Percentiles rank a stretch among this genome's conserved stretches.
These are phyloP conservation scores for Herpetospermum pedunculosum DNA, from an alignment of 306 rosid species.

Conservation along the genomic window DNA sequence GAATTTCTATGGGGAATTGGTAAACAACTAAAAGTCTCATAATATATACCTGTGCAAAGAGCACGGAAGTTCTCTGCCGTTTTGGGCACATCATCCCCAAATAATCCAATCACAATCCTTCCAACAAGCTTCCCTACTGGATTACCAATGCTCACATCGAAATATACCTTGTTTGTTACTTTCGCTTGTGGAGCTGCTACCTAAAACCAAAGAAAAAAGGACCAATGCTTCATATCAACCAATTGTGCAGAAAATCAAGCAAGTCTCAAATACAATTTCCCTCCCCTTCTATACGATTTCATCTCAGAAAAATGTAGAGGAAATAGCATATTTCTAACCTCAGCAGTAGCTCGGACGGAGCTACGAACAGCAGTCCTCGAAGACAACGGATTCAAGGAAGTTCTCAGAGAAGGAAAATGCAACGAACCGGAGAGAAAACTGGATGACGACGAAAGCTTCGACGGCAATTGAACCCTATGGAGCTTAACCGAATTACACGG, in stretches of 20 bases:
- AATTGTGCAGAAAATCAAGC: too few relatives aligned
- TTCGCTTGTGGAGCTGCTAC: conserved; percentile 54
- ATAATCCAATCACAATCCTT: conserved; percentile 80
- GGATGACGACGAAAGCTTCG: conserved; percentile 15
- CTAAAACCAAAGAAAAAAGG: conserved; percentile 9
- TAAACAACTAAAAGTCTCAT: not conserved
- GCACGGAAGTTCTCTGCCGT: conserved; percentile 89
- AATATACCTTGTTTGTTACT: conserved; percentile 74
- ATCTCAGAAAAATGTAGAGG: too few relatives aligned
- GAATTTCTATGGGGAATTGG: not conserved
- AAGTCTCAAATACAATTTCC: too few relatives aligned
- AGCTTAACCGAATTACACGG: conserved; percentile 14
- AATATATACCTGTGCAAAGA: conserved; percentile 62
- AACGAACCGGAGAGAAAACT: conserved; percentile 21
- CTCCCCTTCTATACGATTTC: too few relatives aligned
- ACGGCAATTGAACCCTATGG: conserved; percentile 7
- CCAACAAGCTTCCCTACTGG: conserved; percentile 91
- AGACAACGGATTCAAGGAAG: conserved; percentile 19
- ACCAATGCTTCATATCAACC: not conserved
- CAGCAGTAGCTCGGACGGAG: conserved; percentile 42
- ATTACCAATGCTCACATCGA: conserved; percentile 80
- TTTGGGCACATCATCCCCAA: conserved; percentile 95
- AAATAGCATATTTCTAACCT: conserved; percentile 14
- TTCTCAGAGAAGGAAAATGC: conserved; percentile 12
- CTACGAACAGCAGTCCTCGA: conserved; percentile 7